Evolutionary conservation across 257 asterid genomes (phyloP).

Genomic region (Rehmannia glutinosa): DNA sequence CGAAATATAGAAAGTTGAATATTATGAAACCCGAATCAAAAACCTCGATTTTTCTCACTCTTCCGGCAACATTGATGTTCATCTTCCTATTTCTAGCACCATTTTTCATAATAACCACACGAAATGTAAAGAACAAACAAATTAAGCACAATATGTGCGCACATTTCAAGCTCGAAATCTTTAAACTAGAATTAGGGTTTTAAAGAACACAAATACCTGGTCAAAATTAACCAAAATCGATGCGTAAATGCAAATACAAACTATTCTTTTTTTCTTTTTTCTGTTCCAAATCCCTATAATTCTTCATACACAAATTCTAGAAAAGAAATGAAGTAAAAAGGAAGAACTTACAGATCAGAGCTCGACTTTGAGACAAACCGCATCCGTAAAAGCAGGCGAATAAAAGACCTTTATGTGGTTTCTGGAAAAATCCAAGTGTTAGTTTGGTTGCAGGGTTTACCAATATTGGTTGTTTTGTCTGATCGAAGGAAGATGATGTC

Average conservation of each 20-base stretch:
- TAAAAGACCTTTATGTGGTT: background rate
- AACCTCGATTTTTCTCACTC: background rate
- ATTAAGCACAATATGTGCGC: too few species aligned
- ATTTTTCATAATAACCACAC: background rate
- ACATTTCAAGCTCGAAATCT: slow-evolving; percentile 1
- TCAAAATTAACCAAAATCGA: slow-evolving; percentile 9
- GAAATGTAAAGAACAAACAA: too few species aligned
- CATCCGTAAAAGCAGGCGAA: slow-evolving; percentile 24
- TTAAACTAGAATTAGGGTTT: background rate
- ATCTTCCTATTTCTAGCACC: slow-evolving; percentile 3
- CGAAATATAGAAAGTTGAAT: background rate
- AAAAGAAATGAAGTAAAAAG: background rate
- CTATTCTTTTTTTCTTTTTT: background rate
- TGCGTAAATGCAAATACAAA: background rate
- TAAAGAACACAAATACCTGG: background rate
- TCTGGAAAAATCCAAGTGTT: background rate
- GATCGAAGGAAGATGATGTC: slow-evolving; percentile 2
- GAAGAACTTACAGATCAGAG: slow-evolving; percentile 34
- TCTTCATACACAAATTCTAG: background rate
- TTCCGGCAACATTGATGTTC: background rate
- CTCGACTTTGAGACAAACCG: slow-evolving; percentile 12
- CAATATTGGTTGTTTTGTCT: background rate
- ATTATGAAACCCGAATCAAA: background rate
- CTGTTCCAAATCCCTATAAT: background rate
- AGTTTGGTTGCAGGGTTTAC: slow-evolving; percentile 13